phyloP scores from a whole-genome alignment of 129 eudicot genomes.

The Chrysanthemum seticuspe region DNA sequence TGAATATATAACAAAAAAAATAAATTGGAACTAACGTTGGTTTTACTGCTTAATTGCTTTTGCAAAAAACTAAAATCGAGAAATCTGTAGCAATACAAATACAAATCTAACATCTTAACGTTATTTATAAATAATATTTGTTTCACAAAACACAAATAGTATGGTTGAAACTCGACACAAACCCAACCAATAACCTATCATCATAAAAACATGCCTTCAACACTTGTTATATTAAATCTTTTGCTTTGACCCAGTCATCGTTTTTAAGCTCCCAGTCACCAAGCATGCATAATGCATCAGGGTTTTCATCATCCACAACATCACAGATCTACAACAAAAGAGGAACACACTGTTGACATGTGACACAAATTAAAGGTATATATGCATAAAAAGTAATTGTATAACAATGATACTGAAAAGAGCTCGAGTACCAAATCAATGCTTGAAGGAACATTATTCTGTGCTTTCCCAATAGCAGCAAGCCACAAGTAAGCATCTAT shows the following conservation, averaged over 20 bases:
- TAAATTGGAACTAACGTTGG: no score
- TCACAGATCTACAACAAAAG: constrained; percentile 57
- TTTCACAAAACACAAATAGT: no score
- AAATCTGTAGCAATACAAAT: no score
- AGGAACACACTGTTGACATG: not conserved
- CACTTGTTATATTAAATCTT: constrained; percentile 32
- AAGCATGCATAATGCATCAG: constrained; percentile 20
- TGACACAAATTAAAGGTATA: not conserved
- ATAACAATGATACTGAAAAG: constrained; percentile 7
- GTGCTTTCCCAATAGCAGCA: constrained; percentile 90
- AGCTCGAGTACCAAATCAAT: constrained; percentile 67
- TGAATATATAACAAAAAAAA: no score
- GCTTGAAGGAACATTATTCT: constrained; percentile 69
- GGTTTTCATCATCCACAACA: constrained; percentile 85
- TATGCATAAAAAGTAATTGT: not conserved
- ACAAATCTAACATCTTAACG: no score
- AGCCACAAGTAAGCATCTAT: constrained; percentile 90
- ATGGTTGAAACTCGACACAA: no score
- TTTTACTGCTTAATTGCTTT: no score
- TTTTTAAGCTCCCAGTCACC: constrained; percentile 96
- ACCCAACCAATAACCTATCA: no score
- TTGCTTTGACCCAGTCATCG: constrained; percentile 95
- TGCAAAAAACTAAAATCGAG: no score
- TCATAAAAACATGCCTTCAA: no score
- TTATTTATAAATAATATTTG: no score